Evolutionary conservation across 139 green algal genomes (phyloP).

Genomic region (Chlorokybus atmophyticus): DNA sequence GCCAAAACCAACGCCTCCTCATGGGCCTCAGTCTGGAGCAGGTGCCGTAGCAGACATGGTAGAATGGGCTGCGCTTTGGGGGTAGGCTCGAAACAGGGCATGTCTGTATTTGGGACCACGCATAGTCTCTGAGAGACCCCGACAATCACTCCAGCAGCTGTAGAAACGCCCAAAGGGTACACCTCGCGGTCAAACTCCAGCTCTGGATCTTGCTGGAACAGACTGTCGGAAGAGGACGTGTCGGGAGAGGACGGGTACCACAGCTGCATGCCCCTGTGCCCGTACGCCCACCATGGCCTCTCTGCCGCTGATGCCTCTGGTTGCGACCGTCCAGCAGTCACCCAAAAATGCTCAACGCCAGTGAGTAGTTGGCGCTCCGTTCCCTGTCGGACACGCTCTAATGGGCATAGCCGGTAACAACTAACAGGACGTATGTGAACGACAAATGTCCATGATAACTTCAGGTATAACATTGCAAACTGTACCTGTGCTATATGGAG

Average conservation of each 20-base stretch:
- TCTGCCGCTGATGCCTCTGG: slow-evolving; percentile 16
- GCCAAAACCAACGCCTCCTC: slow-evolving; percentile 50
- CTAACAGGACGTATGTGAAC: too few species aligned
- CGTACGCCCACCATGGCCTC: slow-evolving; percentile 91
- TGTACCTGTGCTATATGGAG: too few species aligned
- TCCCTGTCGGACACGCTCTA: slow-evolving; percentile 52
- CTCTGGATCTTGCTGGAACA: slow-evolving; percentile 57
- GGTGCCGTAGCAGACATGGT: slow-evolving; percentile 73
- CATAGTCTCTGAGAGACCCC: slow-evolving; percentile 46
- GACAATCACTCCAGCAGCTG: slow-evolving; percentile 75
- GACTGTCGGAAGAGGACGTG: neutral
- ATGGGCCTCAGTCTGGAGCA: slow-evolving; percentile 52
- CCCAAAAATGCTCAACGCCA: slow-evolving; percentile 30
- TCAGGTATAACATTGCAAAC: too few species aligned
- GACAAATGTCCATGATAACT: too few species aligned
- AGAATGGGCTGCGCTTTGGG: slow-evolving; percentile 81
- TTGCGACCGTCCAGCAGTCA: slow-evolving; percentile 14
- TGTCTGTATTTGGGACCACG: slow-evolving; percentile 24
- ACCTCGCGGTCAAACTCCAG: slow-evolving; percentile 89
- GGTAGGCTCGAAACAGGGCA: slow-evolving; percentile 61
- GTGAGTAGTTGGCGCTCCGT: slow-evolving; percentile 31
- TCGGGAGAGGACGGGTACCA: slow-evolving; percentile 65
- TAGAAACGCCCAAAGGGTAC: slow-evolving; percentile 78
- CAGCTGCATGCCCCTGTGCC: slow-evolving; percentile 76
- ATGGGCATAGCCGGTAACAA: too few species aligned